phyloP scores from a whole-genome alignment of 1,284 basidiomycete species.

The Malassezia obtusa region DNA sequence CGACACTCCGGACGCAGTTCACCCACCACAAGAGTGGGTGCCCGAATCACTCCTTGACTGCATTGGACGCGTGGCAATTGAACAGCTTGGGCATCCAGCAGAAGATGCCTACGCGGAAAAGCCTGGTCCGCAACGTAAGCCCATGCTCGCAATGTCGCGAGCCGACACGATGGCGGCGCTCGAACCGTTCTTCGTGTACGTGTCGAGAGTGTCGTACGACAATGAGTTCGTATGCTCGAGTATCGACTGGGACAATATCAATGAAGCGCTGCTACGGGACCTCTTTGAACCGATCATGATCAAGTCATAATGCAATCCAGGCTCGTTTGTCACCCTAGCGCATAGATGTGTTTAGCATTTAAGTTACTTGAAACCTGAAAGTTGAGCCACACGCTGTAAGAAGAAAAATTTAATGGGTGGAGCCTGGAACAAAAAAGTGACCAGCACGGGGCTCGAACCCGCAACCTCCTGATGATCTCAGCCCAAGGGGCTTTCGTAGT shows the following conservation, averaged over 20 bases:
- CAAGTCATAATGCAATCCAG: not conserved
- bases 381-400: no score
- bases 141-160: not conserved
- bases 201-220: conserved; percentile 12
- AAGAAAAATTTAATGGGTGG: no score
- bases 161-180: conserved; percentile 7
- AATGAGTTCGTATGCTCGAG: not conserved
- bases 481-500: conserved; percentile 14
- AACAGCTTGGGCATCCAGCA: not conserved
- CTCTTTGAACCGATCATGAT: conserved; percentile 21
- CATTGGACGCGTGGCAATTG: not conserved
- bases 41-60: conserved; percentile 77
- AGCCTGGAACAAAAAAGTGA: conserved; percentile 18
- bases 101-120: not conserved
- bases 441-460: conserved; percentile 25
- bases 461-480: conserved; percentile 20
- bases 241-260: conserved; percentile 20
- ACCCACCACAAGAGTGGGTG: conserved; percentile 69
- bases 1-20: conserved; percentile 89
- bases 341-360: no score
- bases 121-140: not conserved
- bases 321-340: no score
- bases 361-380: no score
- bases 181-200: conserved; percentile 16
- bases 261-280: conserved; percentile 23